Conservation (phyloP, 1,284 basidiomycete genomes). For the Apiotrichum brassicae region DNA sequence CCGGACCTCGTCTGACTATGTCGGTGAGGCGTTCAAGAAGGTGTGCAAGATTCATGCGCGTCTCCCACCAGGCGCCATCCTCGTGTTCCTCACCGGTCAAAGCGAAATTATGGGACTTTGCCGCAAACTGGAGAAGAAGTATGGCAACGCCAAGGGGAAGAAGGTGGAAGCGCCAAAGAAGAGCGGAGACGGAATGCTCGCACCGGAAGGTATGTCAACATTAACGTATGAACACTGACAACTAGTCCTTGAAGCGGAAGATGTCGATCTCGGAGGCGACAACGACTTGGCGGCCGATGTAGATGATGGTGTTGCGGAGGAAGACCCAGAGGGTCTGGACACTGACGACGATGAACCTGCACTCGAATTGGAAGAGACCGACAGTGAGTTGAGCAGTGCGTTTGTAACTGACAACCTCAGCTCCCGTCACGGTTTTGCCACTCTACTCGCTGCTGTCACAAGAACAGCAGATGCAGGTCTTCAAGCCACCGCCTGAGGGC, state of each 20-base stretch:
- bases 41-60: slow-evolving; percentile 70
- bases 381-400: slow-evolving; percentile 31
- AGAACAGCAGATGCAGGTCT: slow-evolving; percentile 69
- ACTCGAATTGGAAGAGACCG: slow-evolving; percentile 45
- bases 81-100: slow-evolving; percentile 73
- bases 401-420: slow-evolving; percentile 38
- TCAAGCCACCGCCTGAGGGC: slow-evolving; percentile 58
- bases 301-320: slow-evolving; percentile 46
- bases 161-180: slow-evolving; percentile 3
- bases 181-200: slow-evolving; percentile 12
- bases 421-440: slow-evolving; percentile 64
- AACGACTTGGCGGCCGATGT: slow-evolving; percentile 50
- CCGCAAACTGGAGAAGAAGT: slow-evolving; percentile 68
- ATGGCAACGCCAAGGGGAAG: slow-evolving; percentile 58
- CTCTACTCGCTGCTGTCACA: slow-evolving; percentile 66
- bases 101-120: slow-evolving; percentile 64
- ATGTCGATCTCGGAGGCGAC: slow-evolving; percentile 44
- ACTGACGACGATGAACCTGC: slow-evolving; percentile 46
- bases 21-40: slow-evolving; percentile 85
- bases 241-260: slow-evolving; percentile 45
- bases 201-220: slow-evolving; percentile 29
- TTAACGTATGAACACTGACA: slow-evolving; percentile 49
- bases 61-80: slow-evolving; percentile 62
- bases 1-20: slow-evolving; percentile 78
- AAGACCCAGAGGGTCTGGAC: slow-evolving; percentile 47